Evolutionary conservation across 441 rosid species (phyloP), one percentile per base, ranked within the genome.

Genomic region (Erodium chrysanthum): DNA sequence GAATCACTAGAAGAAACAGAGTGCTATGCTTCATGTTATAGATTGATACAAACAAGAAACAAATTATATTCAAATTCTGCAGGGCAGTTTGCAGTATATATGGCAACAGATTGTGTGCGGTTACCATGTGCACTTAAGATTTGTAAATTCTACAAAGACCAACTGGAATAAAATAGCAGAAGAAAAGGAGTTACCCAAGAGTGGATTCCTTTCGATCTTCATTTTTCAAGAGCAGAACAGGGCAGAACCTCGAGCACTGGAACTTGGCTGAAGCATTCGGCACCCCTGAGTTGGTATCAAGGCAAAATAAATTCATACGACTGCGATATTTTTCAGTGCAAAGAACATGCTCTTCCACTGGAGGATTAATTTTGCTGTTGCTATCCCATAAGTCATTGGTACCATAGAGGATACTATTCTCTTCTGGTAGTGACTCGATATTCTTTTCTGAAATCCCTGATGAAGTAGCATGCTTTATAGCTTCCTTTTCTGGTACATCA

Each of bases 221-320:
- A 73, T 79, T 84, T 82, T 80, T 87, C 54, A 92, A 85, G 81
- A 92, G 86, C 74, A 90, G 61, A 70, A 81, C 66, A 65, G 92
- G 91, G 74, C 92, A 88, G 68, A 82, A 82, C 73, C 84, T 84
- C 15, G 86, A 78, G 74, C 74, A 72, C 77, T 76, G 85, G 33
- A 58, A 76, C 76, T 77, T 69, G 10, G 73, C 58, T 70, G 81
- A 75, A 69, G 79, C 31, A 66, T 70, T 71, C n/a, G 66, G 71
- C 11, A 59, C 67, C 73, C 70, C 77, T 18, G 72, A 72, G 52
- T 75, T 74, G 62, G 68, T 64, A 75, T 74, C 82, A 68, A 89
- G 84, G 84, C 78, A 86, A 83, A 84, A 29, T 64, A 77, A 83
- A 70, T 83, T 77, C 90, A 86, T 71, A 11, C 73, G 85, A 65